Conservation (phyloP, 1,284 basidiomycete species). For the Exobasidium rhododendri region DNA sequence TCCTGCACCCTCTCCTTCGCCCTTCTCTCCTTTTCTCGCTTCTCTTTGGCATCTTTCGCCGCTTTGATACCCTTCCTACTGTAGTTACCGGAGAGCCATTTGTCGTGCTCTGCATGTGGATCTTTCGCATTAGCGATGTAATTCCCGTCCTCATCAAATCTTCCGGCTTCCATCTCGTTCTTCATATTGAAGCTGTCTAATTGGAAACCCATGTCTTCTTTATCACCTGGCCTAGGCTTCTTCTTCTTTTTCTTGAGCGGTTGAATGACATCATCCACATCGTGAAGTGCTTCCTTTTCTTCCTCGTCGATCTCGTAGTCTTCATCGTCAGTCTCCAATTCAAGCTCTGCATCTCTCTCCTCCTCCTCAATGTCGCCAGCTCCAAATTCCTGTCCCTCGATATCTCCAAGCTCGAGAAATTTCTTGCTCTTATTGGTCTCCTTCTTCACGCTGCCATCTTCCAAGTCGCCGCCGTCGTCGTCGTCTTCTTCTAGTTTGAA, state of each 20-base stretch:
- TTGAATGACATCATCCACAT: conserved; percentile 18
- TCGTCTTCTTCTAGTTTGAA: conserved; percentile 61
- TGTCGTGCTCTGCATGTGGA: conserved; percentile 85
- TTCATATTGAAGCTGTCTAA: conserved; percentile 98
- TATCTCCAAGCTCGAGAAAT: conserved; percentile 69
- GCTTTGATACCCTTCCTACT: conserved; percentile 75
- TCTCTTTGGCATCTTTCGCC: conserved; percentile 63
- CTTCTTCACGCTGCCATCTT: conserved; percentile 14
- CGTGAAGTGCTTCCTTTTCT: conserved; percentile 18
- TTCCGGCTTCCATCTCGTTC: conserved; percentile 94
- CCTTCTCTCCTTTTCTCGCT: conserved; percentile 61
- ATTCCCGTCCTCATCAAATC: conserved; percentile 85
- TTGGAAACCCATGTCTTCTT: conserved; percentile 73
- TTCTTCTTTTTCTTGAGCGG: conserved; percentile 20
- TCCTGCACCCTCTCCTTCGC: conserved; percentile 63
- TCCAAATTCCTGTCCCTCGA: conserved; percentile 60
- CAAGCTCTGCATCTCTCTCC: conserved; percentile 29
- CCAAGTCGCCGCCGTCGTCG: conserved; percentile 13
- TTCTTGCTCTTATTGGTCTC: conserved; percentile 16
- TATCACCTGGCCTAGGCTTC: conserved; percentile 15
- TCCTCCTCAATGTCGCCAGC: conserved; percentile 31
- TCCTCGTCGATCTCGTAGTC: conserved; percentile 18
- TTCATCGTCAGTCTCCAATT: conserved; percentile 45
- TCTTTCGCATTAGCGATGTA: conserved; percentile 79
- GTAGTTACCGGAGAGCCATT: conserved; percentile 87